A percentile compares a stretch with the other conserved stretches of the same genome.
Conservation (phyloP, 768 basidiomycete genomes). For the Tephrocybe rancida region DNA sequence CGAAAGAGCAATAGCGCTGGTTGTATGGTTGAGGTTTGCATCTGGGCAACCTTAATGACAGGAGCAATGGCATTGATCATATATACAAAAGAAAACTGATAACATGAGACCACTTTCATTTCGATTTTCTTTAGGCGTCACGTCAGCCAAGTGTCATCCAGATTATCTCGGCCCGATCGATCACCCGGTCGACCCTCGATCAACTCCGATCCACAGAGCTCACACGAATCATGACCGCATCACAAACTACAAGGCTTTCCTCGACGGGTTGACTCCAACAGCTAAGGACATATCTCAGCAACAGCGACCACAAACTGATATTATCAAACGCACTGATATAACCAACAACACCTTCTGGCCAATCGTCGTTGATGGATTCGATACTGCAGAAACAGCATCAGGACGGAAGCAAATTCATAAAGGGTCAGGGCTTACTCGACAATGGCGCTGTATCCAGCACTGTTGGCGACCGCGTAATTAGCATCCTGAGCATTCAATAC, state of each 20-base stretch:
- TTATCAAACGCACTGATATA: constrained; percentile 28
- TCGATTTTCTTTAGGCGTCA: constrained; percentile 24
- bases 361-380: constrained; percentile 28
- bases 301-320: neutral
- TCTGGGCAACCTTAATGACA: constrained; percentile 6
- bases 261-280: constrained; percentile 31
- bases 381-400: constrained; percentile 16
- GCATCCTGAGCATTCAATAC: constrained; percentile 26
- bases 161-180: constrained; percentile 25
- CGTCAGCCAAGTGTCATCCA: neutral
- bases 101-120: constrained; percentile 43
- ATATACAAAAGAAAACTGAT: constrained; percentile 18
- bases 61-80: constrained; percentile 25
- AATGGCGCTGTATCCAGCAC: constrained; percentile 30
- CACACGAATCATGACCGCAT: neutral
- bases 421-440: constrained; percentile 23
- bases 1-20: constrained; percentile 1
- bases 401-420: neutral
- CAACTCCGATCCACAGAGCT: neutral
- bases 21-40: constrained; percentile 1
- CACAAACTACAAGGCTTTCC: constrained; percentile 4
- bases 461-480: constrained; percentile 20
- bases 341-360: constrained; percentile 31
- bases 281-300: constrained; percentile 16
- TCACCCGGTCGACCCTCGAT: constrained; percentile 5